A percentile compares a stretch with the other conserved stretches of the same genome.
These are phyloP conservation scores for Astrothelium macrocarpum DNA, from an alignment of 495 filamentous ascomycete genomes.

Conservation along the genomic window DNA sequence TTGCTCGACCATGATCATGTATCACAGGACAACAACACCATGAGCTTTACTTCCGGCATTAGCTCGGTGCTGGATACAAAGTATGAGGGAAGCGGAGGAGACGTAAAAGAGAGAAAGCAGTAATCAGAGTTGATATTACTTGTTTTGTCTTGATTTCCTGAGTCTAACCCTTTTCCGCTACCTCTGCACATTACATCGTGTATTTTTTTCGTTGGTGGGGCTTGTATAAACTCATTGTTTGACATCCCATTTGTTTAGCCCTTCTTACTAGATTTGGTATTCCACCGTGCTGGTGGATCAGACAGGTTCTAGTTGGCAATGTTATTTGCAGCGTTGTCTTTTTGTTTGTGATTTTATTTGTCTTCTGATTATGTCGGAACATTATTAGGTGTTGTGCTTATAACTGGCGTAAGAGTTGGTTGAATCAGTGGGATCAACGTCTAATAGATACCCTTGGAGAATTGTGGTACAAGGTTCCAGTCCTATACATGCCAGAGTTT, in stretches of 20 bases:
- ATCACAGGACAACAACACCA: conserved; percentile 32
- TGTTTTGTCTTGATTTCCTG: not conserved
- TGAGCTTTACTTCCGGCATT: conserved; percentile 30
- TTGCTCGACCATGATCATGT: conserved; percentile 27
- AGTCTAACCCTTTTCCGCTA: not conserved
- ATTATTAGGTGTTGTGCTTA: not conserved
- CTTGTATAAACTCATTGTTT: not conserved
- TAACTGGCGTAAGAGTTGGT: not conserved
- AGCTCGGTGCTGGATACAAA: conserved; percentile 14
- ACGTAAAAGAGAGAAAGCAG: not conserved
- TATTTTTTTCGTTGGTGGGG: not conserved
- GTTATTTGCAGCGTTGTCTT: not conserved
- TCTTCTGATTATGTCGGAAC: not conserved
- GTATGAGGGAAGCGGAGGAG: not conserved
- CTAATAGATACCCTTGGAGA: not conserved
- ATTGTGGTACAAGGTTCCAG: not conserved
- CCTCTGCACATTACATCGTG: not conserved
- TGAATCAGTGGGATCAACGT: not conserved
- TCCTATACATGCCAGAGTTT: not conserved
- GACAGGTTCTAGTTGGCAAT: not conserved
- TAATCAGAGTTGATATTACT: not conserved
- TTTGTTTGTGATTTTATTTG: not conserved
- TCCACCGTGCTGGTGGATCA: not conserved
- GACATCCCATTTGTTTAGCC: no score
- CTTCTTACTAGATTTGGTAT: not conserved